Percentiles rank a stretch among this genome's conserved stretches.
These are phyloP conservation scores for Clavaria fumosa DNA, from an alignment of 768 basidiomycete species.

Conservation along the genomic window DNA sequence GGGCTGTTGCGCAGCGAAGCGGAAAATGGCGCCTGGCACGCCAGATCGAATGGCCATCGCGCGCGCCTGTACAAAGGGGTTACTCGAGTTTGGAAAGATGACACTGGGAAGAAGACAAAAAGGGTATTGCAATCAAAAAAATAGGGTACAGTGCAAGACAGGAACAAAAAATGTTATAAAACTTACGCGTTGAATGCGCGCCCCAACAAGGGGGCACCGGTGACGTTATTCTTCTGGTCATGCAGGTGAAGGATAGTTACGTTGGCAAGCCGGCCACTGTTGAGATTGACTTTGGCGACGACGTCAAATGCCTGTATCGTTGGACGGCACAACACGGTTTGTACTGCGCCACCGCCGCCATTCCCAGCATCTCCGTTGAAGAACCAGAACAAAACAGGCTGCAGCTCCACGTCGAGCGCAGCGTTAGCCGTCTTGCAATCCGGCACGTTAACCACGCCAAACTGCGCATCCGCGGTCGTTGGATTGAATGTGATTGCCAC, in stretches of 20 bases:
- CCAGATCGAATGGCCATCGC: conserved; percentile 32
- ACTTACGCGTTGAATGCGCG: conserved; percentile 44
- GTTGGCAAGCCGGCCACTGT: conserved; percentile 24
- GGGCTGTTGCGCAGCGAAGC: conserved; percentile 27
- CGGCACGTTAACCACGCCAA: conserved; percentile 29
- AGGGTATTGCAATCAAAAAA: background rate
- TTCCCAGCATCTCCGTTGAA: conserved; percentile 30
- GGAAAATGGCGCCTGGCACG: conserved; percentile 47
- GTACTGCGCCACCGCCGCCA: no score
- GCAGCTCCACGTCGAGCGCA: conserved; percentile 19
- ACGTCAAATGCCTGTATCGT: conserved; percentile 30
- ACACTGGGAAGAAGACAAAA: conserved; percentile 4
- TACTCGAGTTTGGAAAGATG: conserved; percentile 17
- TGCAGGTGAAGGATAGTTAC: conserved; percentile 21
- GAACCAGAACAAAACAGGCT: conserved; percentile 51
- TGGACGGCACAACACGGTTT: conserved; percentile 44
- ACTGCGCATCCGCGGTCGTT: conserved; percentile 26
- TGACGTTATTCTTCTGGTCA: conserved; percentile 33
- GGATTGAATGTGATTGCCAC: conserved; percentile 21
- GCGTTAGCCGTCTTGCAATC: conserved; percentile 18
- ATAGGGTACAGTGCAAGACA: no score
- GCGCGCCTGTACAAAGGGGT: conserved; percentile 37
- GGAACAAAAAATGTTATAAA: no score
- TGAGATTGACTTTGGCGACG: conserved; percentile 27
- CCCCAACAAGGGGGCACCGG: conserved; percentile 29